A percentile compares a stretch with the other conserved stretches of the same genome.
Conservation (phyloP, 805 yeast genomes). For the Metschnikowia lochheadii region DNA sequence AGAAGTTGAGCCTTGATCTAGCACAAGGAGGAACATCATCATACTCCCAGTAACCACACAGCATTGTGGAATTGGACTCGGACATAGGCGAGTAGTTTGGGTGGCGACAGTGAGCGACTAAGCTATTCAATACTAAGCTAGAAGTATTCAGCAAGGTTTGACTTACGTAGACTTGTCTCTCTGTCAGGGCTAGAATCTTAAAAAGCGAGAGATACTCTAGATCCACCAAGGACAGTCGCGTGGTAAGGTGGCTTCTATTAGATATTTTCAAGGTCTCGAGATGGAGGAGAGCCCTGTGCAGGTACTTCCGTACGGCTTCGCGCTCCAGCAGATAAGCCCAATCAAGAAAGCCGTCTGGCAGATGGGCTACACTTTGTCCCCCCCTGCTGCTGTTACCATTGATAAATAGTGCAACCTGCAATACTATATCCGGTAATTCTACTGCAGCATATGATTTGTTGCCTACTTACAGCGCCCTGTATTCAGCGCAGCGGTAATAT, state of each 20-base stretch:
- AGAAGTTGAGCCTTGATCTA: slow-evolving; percentile 37
- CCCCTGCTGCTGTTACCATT: too few relatives aligned
- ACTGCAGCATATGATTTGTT: too few relatives aligned
- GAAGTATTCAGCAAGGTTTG: background rate
- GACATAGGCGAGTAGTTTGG: background rate
- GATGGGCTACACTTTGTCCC: background rate
- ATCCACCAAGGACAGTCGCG: background rate
- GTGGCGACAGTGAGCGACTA: background rate
- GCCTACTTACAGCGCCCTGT: too few relatives aligned
- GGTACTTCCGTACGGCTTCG: slow-evolving; percentile 6
- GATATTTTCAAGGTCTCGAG: background rate
- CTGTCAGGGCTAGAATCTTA: background rate
- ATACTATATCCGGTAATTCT: too few relatives aligned
- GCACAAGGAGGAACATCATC: slow-evolving; percentile 60
- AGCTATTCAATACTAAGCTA: background rate
- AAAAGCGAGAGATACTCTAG: background rate
- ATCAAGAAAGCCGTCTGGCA: background rate
- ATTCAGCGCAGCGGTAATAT: too few relatives aligned
- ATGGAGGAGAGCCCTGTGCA: slow-evolving; percentile 1
- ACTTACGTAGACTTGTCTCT: background rate
- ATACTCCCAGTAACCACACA: slow-evolving; percentile 45
- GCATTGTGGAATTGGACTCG: slow-evolving; percentile 5
- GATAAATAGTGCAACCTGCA: too few relatives aligned
- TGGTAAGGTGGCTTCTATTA: background rate
- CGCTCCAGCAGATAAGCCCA: slow-evolving; percentile 1